Evolutionary conservation across 352 stramenopile species (phyloP), one percentile per base, ranked within the genome.

Genomic region (Globisporangium spinosum): DNA sequence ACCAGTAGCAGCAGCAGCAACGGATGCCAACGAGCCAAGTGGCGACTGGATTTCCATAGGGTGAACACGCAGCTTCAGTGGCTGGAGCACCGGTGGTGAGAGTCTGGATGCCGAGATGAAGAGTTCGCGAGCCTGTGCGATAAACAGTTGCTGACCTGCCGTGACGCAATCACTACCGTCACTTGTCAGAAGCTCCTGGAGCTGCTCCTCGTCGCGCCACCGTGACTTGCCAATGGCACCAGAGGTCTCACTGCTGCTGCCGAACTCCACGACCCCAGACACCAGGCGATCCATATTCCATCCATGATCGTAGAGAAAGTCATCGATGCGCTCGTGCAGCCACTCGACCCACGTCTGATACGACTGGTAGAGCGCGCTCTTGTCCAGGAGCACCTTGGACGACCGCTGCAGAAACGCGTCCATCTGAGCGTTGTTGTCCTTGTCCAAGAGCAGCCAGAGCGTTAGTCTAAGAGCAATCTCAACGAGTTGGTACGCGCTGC

Each of bases 371-470:
- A 64, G 59, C 40, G 32, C n/a, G 20, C 5, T 5, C 2, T 54
- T 54, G 32, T 64, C 32, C 32, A 64, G 43, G 7, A 64, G 35
- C 23, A 51, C 32, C 23, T 4, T 34, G 1, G 32, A 10, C 0
- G 59, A 53, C 22, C 59, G 59, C 23, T 64, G 59, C 13, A 64
- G 15, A 15, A 64, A 64, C 27, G 13, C 15, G 6, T 64, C 32
- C 9, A 64, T 40, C 43, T 56, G 35, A 23, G 55, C 29, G 13
- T 53, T 53, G 43, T 25, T 53, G 17, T 53, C 43, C 17, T 53
- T 53, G 43, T 53, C 43, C 1, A 53, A 53, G 17, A 53, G 43
- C 43, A 53, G 12, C 43, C 43, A 53, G 17, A 53, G 43, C 15
- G 13, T 27, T 27, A 27, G 25, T 27, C 25, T 27, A 27, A 51